Evolutionary conservation across 2,329 filamentous ascomycete species (phyloP).

Genomic region (Daldinia sp.): DNA sequence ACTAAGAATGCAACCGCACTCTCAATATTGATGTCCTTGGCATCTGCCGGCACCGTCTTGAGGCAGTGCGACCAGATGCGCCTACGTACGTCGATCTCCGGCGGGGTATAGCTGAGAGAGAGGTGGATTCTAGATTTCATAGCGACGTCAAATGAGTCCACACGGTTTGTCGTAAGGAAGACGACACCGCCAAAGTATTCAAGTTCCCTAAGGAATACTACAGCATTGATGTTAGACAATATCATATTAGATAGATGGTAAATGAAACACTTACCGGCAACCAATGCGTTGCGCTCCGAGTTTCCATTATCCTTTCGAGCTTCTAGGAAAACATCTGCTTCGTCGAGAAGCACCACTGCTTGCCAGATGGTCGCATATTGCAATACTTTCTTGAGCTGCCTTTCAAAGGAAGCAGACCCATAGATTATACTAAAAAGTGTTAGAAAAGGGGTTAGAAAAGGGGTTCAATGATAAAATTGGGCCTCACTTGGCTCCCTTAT

Average conservation of each 20-base stretch:
- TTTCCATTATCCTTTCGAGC: slow-evolving; percentile 32
- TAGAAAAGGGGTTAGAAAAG: slow-evolving; percentile 8
- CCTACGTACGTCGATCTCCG: slow-evolving; percentile 33
- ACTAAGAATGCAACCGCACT: slow-evolving; percentile 27
- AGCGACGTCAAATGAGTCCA: slow-evolving; percentile 52
- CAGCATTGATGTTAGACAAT: neutral
- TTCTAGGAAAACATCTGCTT: slow-evolving; percentile 46
- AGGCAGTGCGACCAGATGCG: slow-evolving; percentile 42
- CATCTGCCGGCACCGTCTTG: slow-evolving; percentile 15
- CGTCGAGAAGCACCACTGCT: slow-evolving; percentile 45
- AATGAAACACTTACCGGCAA: slow-evolving; percentile 35
- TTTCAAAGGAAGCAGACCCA: slow-evolving; percentile 37
- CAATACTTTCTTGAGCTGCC: slow-evolving; percentile 40
- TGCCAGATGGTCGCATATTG: slow-evolving; percentile 45
- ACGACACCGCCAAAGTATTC: slow-evolving; percentile 54
- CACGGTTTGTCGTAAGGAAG: slow-evolving; percentile 55
- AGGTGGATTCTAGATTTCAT: slow-evolving; percentile 55
- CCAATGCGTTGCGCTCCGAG: slow-evolving; percentile 38
- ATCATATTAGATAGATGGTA: neutral
- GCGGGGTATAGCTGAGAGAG: slow-evolving; percentile 46
- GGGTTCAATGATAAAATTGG: neutral
- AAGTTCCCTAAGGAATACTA: slow-evolving; percentile 52
- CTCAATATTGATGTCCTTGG: slow-evolving; percentile 28
- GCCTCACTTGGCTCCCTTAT: slow-evolving; percentile 31
- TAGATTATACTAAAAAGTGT: slow-evolving; percentile 24